A percentile compares a stretch with the other conserved stretches of the same genome.
These are phyloP conservation scores for Agroathelia rolfsii DNA, from an alignment of 1,284 basidiomycete genomes.

Conservation along the genomic window DNA sequence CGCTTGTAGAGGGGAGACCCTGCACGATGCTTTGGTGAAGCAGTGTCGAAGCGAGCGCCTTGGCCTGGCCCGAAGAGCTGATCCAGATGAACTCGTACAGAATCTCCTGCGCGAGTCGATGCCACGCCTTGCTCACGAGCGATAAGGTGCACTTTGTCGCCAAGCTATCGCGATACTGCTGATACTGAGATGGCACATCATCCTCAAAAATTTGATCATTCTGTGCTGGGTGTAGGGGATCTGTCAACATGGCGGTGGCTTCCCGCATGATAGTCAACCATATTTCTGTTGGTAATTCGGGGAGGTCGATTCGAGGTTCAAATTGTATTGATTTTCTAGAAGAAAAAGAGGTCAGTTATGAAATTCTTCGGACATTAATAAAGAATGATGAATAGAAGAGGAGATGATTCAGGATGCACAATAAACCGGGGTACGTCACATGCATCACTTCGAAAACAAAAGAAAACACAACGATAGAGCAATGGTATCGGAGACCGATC, in stretches of 20 bases:
- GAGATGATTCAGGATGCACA: no score
- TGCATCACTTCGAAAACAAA: no score
- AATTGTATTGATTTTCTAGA: no score
- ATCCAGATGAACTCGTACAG: slow-evolving; percentile 67
- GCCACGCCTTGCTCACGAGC: slow-evolving; percentile 47
- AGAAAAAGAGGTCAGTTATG: no score
- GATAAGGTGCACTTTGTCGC: slow-evolving; percentile 37
- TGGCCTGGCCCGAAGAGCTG: slow-evolving; percentile 44
- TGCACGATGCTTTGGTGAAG: slow-evolving; percentile 36
- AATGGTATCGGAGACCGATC: no score
- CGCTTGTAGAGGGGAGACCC: slow-evolving; percentile 27
- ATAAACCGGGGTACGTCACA: no score
- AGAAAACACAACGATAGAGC: no score
- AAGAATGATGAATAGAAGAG: no score
- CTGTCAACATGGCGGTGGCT: slow-evolving; percentile 31
- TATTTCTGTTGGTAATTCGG: slow-evolving; percentile 43
- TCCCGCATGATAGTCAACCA: slow-evolving; percentile 51
- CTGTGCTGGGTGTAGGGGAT: slow-evolving; percentile 39
- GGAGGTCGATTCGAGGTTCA: no score
- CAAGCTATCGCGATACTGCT: slow-evolving; percentile 42
- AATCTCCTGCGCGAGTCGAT: slow-evolving; percentile 38
- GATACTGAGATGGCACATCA: no score
- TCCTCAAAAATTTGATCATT: no score
- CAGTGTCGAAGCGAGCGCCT: slow-evolving; percentile 42
- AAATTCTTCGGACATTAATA: no score